Evolutionary conservation across 2,329 filamentous ascomycete genomes (phyloP).

Genomic region (Colletotrichum echinochloae): DNA sequence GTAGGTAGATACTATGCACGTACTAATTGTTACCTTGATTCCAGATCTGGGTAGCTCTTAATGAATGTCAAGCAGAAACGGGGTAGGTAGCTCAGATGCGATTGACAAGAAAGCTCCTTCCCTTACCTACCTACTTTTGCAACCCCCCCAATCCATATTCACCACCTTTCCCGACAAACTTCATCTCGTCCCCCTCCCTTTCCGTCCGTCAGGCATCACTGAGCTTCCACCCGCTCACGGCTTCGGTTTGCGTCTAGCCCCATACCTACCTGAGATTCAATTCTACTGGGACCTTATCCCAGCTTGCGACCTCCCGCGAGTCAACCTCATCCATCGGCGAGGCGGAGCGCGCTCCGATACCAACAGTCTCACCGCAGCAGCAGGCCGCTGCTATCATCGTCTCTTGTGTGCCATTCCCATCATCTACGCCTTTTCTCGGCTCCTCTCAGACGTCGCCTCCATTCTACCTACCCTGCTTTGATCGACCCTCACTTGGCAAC

Average conservation of each 20-base stretch:
- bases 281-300: background rate
- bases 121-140: background rate
- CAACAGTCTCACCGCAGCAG: background rate
- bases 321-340: slow-evolving; percentile 23
- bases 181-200: slow-evolving; percentile 8
- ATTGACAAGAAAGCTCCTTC: background rate
- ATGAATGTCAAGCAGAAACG: background rate
- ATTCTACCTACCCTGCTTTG: slow-evolving; percentile 15
- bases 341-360: slow-evolving; percentile 29
- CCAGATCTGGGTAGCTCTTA: background rate
- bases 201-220: background rate
- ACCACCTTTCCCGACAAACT: slow-evolving; percentile 8
- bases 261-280: background rate
- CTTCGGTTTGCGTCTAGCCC: slow-evolving; percentile 15
- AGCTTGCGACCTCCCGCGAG: background rate
- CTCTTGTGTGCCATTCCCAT: background rate
- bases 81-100: background rate
- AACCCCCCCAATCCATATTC: background rate
- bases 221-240: background rate
- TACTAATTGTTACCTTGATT: background rate
- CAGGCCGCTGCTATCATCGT: background rate
- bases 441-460: background rate
- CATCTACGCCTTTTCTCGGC: background rate
- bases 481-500: slow-evolving; percentile 23
- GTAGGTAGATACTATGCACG: background rate